Evolutionary conservation across 495 filamentous ascomycete species (phyloP), one percentile per base, ranked within the genome.

Genomic region (Neurospora sp.): DNA sequence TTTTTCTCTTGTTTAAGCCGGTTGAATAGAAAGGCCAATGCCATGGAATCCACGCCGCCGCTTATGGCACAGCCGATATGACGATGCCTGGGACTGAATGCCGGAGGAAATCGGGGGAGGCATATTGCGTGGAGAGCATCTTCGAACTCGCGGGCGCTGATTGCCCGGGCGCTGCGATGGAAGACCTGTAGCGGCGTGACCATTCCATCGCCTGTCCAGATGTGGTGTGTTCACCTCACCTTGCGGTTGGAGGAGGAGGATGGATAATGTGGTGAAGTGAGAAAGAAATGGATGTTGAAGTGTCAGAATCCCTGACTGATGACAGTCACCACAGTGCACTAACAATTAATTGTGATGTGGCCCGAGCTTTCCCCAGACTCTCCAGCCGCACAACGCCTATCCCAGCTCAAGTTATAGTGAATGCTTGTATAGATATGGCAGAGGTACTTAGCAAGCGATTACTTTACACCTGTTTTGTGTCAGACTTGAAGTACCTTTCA

Each of bases 11-110:
- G 37, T 74, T 72, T 79, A 35, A 77, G 44, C 16, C 85, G 80
- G 46, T 79, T 79, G 74, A 89, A 94, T n/a, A 98, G 86, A 72
- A 83, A 87, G 53, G 94, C 93, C 44, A 99, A 83, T 27, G 94
- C 95, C 94, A 97, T 99, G 5, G 96, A 98, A 77, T 99, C 96
- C 16, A 96, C 92, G 18, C 96, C 96, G 8, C 96, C 96, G 79
- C 95, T 98, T 68, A 98, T 83, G 12, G 95, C 95, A 38, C 41
- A 75, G 85, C 84, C 81, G 70, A 84, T 78, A 11, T 42, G 71
- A 68, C 81, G 82, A 40, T 74, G 74, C 4, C 14, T 7, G 39
- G 73, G 70, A 11, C 71, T 68, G n/a, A 77, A 76, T 5, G 74
- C 72, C 2, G 40, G 44, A 9, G 80, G 78, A 74, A 83, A 86